These are phyloP conservation scores for Colletotrichum sp. DNA, from an alignment of 2,329 filamentous ascomycete genomes.

Conservation along the genomic window DNA sequence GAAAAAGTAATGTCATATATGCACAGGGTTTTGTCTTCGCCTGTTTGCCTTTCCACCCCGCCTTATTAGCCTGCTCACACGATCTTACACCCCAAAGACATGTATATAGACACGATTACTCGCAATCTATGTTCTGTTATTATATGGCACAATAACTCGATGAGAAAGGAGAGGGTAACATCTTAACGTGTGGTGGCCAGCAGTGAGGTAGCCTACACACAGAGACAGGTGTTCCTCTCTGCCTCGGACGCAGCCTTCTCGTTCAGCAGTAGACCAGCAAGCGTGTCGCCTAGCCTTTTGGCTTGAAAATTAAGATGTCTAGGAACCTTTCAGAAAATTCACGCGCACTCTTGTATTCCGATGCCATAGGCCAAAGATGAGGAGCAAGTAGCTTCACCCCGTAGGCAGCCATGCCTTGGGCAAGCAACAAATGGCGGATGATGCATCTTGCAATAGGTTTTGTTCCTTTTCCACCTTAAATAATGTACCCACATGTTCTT, in stretches of 20 bases:
- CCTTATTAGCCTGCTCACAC: background rate
- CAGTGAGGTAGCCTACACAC: background rate
- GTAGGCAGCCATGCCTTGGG: background rate
- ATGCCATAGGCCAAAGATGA: background rate
- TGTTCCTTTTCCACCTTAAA: rapidly evolving
- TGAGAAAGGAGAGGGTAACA: background rate
- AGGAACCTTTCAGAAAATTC: no score
- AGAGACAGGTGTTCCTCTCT: background rate
- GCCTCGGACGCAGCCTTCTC: background rate
- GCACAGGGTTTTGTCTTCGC: background rate
- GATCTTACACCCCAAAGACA: background rate
- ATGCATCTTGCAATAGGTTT: background rate
- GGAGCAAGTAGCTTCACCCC: background rate
- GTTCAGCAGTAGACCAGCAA: background rate
- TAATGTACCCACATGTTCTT: background rate
- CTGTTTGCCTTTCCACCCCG: background rate
- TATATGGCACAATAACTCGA: rapidly evolving
- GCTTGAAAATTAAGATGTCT: no score
- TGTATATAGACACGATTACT: background rate
- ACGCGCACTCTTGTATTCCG: background rate
- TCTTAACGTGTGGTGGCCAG: background rate
- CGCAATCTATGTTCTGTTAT: background rate
- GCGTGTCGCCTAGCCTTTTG: background rate
- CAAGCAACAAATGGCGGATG: background rate
- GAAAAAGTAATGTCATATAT: background rate